phyloP scores from a whole-genome alignment of 805 yeast genomes.

The Zygoascus biomembranicola region DNA sequence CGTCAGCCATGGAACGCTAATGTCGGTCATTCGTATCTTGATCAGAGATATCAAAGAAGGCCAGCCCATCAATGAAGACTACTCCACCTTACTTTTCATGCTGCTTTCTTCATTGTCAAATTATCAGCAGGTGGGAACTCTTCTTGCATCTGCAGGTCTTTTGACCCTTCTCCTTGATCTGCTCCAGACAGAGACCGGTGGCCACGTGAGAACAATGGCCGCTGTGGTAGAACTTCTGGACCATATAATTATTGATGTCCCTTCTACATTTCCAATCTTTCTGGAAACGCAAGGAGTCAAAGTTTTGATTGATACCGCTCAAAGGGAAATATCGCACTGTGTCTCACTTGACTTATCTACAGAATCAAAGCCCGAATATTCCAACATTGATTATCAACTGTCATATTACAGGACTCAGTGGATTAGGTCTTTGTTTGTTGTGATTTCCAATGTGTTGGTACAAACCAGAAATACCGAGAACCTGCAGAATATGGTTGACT shows the following conservation, averaged over 20 bases:
- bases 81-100: slow-evolving; percentile 43
- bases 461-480: slow-evolving; percentile 72
- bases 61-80: slow-evolving; percentile 38
- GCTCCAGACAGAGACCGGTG: slow-evolving; percentile 38
- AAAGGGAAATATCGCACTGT: slow-evolving; percentile 50
- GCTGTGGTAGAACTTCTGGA: slow-evolving; percentile 57
- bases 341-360: slow-evolving; percentile 33
- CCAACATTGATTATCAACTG: slow-evolving; percentile 34
- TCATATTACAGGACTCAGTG: slow-evolving; percentile 29
- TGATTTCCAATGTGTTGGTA: slow-evolving; percentile 54
- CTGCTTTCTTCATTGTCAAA: slow-evolving; percentile 50
- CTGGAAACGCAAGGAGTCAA: slow-evolving; percentile 59
- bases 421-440: slow-evolving; percentile 51
- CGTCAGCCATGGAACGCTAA: slow-evolving; percentile 74
- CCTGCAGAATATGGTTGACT: slow-evolving; percentile 76
- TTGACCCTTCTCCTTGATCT: slow-evolving; percentile 58
- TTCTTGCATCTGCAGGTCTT: slow-evolving; percentile 69
- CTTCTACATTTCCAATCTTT: slow-evolving; percentile 47
- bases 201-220: slow-evolving; percentile 46
- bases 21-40: slow-evolving; percentile 62
- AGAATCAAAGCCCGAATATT: slow-evolving; percentile 38
- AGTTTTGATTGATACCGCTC: slow-evolving; percentile 49
- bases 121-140: slow-evolving; percentile 28
- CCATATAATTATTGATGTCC: slow-evolving; percentile 30
- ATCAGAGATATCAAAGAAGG: slow-evolving; percentile 41